Conservation (phyloP, 441 rosid genomes). For the Lepidium campestre region DNA sequence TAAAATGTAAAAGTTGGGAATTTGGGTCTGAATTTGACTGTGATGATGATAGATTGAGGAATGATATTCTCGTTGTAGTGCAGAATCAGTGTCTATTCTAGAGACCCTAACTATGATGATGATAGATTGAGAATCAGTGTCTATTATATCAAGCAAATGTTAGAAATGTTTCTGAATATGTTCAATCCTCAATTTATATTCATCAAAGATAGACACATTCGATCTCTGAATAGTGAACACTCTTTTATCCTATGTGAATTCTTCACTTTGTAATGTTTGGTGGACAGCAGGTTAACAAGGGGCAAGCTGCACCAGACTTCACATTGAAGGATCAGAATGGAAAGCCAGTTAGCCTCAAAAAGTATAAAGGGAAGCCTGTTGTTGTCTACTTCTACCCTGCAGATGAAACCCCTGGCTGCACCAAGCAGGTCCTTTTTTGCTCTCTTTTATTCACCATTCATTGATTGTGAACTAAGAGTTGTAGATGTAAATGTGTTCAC, state of each 20-base stretch:
- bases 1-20: not conserved
- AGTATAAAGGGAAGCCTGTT: slow-evolving; percentile 90
- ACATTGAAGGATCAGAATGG: slow-evolving; percentile 89
- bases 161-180: not conserved
- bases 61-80: not conserved
- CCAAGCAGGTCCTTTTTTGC: slow-evolving; percentile 61
- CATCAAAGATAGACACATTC: not conserved
- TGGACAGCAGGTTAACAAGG: slow-evolving; percentile 63
- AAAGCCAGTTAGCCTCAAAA: slow-evolving; percentile 55
- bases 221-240: not conserved
- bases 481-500: not conserved
- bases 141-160: not conserved
- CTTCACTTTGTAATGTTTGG: not conserved
- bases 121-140: not conserved
- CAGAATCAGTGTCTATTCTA: not conserved
- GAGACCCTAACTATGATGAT: not conserved
- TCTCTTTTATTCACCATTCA: not conserved
- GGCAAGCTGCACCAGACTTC: slow-evolving; percentile 66
- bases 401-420: slow-evolving; percentile 94
- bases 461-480: not conserved
- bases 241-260: not conserved
- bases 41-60: not conserved
- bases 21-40: not conserved
- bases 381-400: slow-evolving; percentile 94
- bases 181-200: not conserved